Conservation (phyloP, 495 filamentous ascomycete genomes). For the Physcia stellaris region DNA sequence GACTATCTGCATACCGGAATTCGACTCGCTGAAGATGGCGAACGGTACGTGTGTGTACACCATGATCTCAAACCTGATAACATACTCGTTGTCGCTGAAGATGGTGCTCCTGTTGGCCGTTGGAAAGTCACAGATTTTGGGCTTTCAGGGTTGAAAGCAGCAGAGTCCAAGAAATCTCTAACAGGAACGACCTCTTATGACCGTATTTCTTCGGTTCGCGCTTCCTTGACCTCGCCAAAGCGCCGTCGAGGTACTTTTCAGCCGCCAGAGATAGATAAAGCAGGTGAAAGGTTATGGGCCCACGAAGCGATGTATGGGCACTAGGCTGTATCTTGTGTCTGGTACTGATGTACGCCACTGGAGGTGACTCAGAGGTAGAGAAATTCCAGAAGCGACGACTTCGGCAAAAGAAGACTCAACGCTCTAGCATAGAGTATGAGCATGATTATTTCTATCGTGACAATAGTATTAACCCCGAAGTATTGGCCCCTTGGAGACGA, state of each 20-base stretch:
- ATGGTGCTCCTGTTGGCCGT: conserved; percentile 7
- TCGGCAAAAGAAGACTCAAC: neutral
- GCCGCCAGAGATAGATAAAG: too few species aligned
- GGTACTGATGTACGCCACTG: neutral
- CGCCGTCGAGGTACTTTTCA: too few species aligned
- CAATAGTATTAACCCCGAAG: neutral
- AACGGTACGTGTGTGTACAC: too few species aligned
- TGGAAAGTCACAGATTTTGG: conserved; percentile 25
- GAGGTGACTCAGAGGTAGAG: neutral
- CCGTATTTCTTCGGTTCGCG: too few species aligned
- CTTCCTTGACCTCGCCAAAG: too few species aligned
- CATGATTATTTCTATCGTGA: neutral
- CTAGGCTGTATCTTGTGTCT: neutral
- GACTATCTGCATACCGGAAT: too few species aligned
- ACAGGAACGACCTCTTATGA: too few species aligned
- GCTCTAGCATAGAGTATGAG: too few species aligned
- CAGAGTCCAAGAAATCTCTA: too few species aligned
- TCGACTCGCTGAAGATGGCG: too few species aligned
- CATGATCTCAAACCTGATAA: conserved; percentile 34
- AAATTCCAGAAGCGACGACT: neutral
- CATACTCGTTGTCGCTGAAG: conserved; percentile 19
- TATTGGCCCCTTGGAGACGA: neutral
- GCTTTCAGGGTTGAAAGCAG: conserved; percentile 15
- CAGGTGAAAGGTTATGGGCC: too few species aligned
- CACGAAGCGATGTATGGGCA: neutral